Percentiles rank a stretch among this genome's conserved stretches.
Conservation (phyloP, 768 basidiomycete species). For the Boletellus ananas region DNA sequence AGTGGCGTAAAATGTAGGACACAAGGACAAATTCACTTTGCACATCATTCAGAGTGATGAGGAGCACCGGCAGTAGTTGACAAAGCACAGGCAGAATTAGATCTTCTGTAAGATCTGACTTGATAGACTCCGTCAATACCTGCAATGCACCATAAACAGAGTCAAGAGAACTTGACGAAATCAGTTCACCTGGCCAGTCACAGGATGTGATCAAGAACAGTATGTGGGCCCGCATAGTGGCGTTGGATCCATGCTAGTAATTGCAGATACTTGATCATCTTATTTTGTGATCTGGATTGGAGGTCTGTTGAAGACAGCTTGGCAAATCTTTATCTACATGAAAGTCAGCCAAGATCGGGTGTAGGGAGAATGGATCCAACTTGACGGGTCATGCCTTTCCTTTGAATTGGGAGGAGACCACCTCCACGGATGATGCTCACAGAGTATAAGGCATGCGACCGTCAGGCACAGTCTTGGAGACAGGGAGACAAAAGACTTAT, state of each 20-base stretch:
- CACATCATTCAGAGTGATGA: constrained; percentile 71
- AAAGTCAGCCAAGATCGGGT: constrained; percentile 7
- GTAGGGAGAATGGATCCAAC: constrained; percentile 36
- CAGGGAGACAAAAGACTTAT: constrained; percentile 52
- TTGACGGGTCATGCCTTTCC: constrained; percentile 70
- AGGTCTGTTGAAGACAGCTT: constrained; percentile 73
- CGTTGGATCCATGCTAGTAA: constrained; percentile 11
- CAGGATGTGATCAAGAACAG: constrained; percentile 85
- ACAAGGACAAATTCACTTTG: constrained; percentile 47
- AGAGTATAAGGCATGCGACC: constrained; percentile 55
- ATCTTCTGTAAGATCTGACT: constrained; percentile 89
- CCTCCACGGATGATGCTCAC: constrained; percentile 84
- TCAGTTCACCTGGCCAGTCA: constrained; percentile 95
- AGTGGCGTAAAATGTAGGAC: neutral
- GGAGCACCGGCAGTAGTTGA: constrained; percentile 80
- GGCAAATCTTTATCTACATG: constrained; percentile 77
- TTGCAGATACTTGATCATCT: constrained; percentile 71
- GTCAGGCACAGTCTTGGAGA: constrained; percentile 41
- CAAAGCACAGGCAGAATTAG: constrained; percentile 89
- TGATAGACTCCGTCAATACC: constrained; percentile 92
- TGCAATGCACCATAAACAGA: constrained; percentile 96
- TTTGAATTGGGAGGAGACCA: constrained; percentile 85
- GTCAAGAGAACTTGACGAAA: constrained; percentile 67
- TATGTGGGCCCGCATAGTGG: constrained; percentile 64
- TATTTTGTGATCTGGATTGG: constrained; percentile 85